These are phyloP conservation scores for Lachnellula willkommii DNA, from an alignment of 2,329 filamentous ascomycete species.

Conservation along the genomic window DNA sequence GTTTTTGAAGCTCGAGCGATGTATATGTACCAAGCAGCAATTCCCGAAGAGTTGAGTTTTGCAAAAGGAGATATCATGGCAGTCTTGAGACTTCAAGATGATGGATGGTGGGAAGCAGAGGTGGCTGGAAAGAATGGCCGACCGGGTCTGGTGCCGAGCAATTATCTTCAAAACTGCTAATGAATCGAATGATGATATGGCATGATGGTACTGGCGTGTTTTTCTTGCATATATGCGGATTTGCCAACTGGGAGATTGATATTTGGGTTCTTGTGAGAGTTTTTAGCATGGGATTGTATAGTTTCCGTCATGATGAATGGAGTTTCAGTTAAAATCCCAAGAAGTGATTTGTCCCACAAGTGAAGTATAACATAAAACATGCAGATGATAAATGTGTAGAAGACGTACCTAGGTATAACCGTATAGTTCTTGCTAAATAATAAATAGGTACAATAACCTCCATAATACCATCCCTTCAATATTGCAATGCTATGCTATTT, in stretches of 20 bases:
- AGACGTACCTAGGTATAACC: no score
- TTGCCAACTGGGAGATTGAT: not conserved
- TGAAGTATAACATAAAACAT: not conserved
- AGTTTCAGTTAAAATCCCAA: not conserved
- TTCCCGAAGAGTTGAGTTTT: conserved; percentile 91
- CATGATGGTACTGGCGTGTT: not conserved
- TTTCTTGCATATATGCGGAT: not conserved
- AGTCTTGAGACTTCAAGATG: conserved; percentile 85
- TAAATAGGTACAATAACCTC: not conserved
- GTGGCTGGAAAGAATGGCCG: conserved; percentile 63
- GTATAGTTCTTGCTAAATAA: not conserved
- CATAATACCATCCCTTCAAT: not conserved
- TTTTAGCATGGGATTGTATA: conserved; percentile 2
- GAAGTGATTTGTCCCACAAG: not conserved
- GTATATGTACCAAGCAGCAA: conserved; percentile 91
- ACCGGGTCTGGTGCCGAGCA: conserved; percentile 62
- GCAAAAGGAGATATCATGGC: conserved; percentile 87
- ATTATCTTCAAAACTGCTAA: conserved; percentile 48
- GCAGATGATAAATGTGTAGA: not conserved
- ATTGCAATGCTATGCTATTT: no score
- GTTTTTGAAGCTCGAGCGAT: conserved; percentile 69
- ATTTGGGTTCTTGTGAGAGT: not conserved
- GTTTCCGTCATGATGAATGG: not conserved
- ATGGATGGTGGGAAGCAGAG: conserved; percentile 99
- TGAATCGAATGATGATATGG: not conserved